Evolutionary conservation across 768 basidiomycete species (phyloP), one percentile per base, ranked within the genome.

Genomic region (Fomitopsis serialis): DNA sequence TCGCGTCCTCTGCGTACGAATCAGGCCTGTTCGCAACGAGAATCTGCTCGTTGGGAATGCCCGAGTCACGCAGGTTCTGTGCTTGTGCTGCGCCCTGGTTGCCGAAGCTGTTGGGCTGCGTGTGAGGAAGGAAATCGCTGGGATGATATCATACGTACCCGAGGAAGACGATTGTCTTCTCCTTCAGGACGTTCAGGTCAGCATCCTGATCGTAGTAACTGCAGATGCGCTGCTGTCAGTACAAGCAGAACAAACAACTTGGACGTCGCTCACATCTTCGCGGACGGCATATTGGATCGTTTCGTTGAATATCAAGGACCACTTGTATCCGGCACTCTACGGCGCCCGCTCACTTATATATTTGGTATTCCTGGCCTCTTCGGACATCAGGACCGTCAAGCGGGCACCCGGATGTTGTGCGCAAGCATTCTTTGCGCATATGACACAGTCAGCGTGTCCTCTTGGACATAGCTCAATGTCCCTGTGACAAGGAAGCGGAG

Each of bases 61-160:
- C 82, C 48, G 78, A 73, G 55, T 84, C 82, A n/a, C 82, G 75
- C 54, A 84, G 60, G 55, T 84, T 84, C 66, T 83, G 81, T 3
- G 82, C 82, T 62, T 84, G 82, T 45, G 82, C 82, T 29, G 82
- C 78, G 12, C 82, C 82, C 63, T 84, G 82, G 63, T 82, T 84
- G 42, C 82, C 82, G 64, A 82, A 84, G 3, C 81, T 83, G 42
- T 53, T 24, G 36, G 19, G 27, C 17, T 11, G 32, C 42, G 17
- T 11, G 17, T 36, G 19, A 50, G 8, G 13, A 11, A 29, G 22
- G 19, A 1, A 21, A 43, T 2, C 34, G 9, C 19, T 12, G 40
- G 23, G 15, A 25, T 24, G 22, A 51, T 11, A 5, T n/a, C 4
- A 22, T 25, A 54, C 71, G 29, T 62, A 80, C 81, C 82, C 82